Percentiles rank a stretch among this genome's conserved stretches.
Conservation (phyloP, 1,139 yeast genomes). For the Geotrichum histeridarum region DNA sequence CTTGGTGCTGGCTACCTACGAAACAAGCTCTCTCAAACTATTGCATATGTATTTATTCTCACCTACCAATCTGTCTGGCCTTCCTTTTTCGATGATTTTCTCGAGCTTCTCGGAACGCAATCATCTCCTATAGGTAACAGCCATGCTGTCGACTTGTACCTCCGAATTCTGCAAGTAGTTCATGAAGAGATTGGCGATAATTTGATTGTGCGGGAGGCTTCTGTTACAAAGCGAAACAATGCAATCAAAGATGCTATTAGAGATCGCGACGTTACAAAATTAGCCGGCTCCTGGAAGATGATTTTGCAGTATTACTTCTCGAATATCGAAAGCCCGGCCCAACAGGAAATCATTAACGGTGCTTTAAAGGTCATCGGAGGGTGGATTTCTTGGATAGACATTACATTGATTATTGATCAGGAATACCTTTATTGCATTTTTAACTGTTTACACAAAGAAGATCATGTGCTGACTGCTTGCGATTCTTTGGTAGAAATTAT, state of each 20-base stretch:
- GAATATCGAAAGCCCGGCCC: conserved; percentile 14
- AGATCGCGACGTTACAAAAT: conserved; percentile 61
- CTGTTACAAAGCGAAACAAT: conserved; percentile 61
- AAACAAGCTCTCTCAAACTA: conserved; percentile 72
- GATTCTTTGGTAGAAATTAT: conserved; percentile 74
- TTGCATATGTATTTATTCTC: conserved; percentile 64
- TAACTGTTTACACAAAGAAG: conserved; percentile 47
- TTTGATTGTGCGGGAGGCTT: conserved; percentile 60
- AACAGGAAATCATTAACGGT: conserved; percentile 50
- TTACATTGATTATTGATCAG: conserved; percentile 65
- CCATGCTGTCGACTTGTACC: conserved; percentile 69
- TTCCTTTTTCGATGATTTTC: conserved; percentile 61
- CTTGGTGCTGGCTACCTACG: conserved; percentile 46
- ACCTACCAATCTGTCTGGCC: conserved; percentile 63
- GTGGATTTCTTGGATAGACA: conserved; percentile 94
- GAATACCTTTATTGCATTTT: conserved; percentile 60
- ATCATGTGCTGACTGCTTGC: conserved; percentile 54
- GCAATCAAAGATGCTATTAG: conserved; percentile 77
- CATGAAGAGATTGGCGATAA: conserved; percentile 94
- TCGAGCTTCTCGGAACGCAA: conserved; percentile 29
- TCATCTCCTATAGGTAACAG: conserved; percentile 34
- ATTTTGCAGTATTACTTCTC: conserved; percentile 43
- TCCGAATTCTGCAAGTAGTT: conserved; percentile 66
- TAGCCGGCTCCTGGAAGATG: conserved; percentile 65
- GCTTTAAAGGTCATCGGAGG: conserved; percentile 68